Evolutionary conservation across 2,329 filamentous ascomycete genomes (phyloP), one percentile per base, ranked within the genome.

Genomic region (Alternaria atra): DNA sequence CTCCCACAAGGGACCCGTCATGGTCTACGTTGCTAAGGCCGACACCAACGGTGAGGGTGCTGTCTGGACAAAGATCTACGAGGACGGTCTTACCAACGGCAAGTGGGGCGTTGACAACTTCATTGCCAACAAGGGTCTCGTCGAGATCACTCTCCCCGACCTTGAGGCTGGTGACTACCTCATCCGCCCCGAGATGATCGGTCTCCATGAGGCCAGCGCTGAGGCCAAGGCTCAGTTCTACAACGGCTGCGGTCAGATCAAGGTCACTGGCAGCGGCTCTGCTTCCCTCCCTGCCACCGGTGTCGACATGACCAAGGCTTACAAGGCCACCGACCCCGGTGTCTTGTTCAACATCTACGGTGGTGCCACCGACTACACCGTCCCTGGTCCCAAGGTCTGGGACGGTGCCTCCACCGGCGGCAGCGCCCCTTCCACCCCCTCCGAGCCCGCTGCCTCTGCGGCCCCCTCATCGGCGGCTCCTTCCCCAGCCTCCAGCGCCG

Each of bases 1-100:
- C n/a, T 83, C 81, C 44, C 84, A 86, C 80, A 76, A 80, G 75
- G 84, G 84, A 6, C 84, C 84, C 51, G 71, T 86, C 73, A 81
- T 84, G 71, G 84, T 83, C 63, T 86, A 83, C 72, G 81, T 86
- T 61, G 83, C 84, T 6, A 74, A 75, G 32, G 74, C 76, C 34
- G 65, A 72, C 17, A 72, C 72, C 56, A 80, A 82, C 55, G 83
- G 83, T 46, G 76, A 80, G 43, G 83, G 83, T 20, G 76, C 78
- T 60, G 83, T 84, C 72, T 86, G 84, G 84, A 79, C 82, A 60
- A 82, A 80, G 73, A 66, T 82, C 57, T 76, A 72, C n/a, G 75
- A 80, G 60, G 75, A 77, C 15, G 79, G 79, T 59, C 75, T 74
- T 35, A 61, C 64, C 42, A 60, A 59, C 42, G 70, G 71, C 44